phyloP scores from a whole-genome alignment of 140 eudicot genomes.

The Anethum foeniculum region DNA sequence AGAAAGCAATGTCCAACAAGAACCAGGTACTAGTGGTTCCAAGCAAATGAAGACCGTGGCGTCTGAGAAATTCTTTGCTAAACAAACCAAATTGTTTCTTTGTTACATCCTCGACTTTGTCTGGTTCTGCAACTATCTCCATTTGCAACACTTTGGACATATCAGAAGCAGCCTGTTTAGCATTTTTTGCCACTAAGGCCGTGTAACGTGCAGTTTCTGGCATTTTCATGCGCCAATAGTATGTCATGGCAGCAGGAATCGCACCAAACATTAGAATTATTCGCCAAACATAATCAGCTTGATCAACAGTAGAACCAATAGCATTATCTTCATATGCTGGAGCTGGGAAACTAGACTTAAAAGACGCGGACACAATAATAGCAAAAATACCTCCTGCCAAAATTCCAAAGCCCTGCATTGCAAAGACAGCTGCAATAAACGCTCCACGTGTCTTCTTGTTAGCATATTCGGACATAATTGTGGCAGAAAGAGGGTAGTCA shows the following conservation, averaged over 20 bases:
- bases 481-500: constrained; percentile 11
- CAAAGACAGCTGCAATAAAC: constrained; percentile 11
- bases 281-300: constrained; percentile 9
- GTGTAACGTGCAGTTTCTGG: constrained; percentile 91
- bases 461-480: constrained; percentile 8
- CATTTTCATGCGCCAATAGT: constrained; percentile 79
- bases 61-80: constrained; percentile 29
- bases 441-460: constrained; percentile 8
- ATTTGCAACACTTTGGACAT: constrained; percentile 61
- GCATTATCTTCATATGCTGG: background rate
- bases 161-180: constrained; percentile 58
- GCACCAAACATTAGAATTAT: constrained; percentile 11
- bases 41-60: constrained; percentile 60
- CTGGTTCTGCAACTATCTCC: constrained; percentile 46
- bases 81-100: constrained; percentile 52
- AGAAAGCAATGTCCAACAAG: constrained; percentile 66
- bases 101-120: constrained; percentile 24
- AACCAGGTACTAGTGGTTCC: constrained; percentile 73
- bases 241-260: constrained; percentile 29
- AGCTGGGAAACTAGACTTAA: background rate
- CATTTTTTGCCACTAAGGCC: constrained; percentile 63
- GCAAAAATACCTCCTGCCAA: constrained; percentile 2
- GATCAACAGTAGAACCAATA: constrained; percentile 1
- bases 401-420: constrained; percentile 12
- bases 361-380: constrained; percentile 2